phyloP scores from a whole-genome alignment of 2,329 filamentous ascomycete species.

The Fusarium haematococcum region DNA sequence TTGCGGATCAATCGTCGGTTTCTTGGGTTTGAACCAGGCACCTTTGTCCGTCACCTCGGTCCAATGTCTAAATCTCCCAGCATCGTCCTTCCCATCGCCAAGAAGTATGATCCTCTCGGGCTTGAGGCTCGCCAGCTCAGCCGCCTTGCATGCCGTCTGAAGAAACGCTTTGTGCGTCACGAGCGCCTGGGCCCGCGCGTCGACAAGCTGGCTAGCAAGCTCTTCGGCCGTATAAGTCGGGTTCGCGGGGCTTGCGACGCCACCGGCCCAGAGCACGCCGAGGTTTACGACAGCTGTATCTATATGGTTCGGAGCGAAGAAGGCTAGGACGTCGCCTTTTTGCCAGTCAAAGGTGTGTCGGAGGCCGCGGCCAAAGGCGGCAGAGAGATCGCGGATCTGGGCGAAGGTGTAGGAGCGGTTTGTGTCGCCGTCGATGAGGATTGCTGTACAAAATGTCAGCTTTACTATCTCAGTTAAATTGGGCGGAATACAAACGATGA shows the following conservation, averaged over 20 bases:
- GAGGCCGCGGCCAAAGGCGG: slow-evolving; percentile 84
- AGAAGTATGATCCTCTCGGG: slow-evolving; percentile 80
- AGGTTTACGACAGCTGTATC: slow-evolving; percentile 83
- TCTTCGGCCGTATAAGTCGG: slow-evolving; percentile 88
- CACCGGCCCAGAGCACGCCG: slow-evolving; percentile 86
- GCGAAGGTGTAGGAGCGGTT: slow-evolving; percentile 76
- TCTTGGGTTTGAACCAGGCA: slow-evolving; percentile 63
- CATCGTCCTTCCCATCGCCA: slow-evolving; percentile 74
- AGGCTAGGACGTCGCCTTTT: slow-evolving; percentile 83
- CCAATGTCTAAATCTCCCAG: slow-evolving; percentile 74
- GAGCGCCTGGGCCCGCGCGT: slow-evolving; percentile 79
- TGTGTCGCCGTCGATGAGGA: slow-evolving; percentile 82
- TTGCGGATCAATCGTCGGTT: slow-evolving; percentile 72
- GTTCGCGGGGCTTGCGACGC: slow-evolving; percentile 86
- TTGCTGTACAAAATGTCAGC: slow-evolving; percentile 62
- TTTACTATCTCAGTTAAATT: too few species aligned
- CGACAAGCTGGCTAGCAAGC: slow-evolving; percentile 84
- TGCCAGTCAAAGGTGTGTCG: slow-evolving; percentile 80
- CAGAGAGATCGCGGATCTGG: slow-evolving; percentile 72
- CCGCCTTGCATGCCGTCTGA: slow-evolving; percentile 73
- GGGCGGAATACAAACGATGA: slow-evolving; percentile 67
- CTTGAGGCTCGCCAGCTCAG: slow-evolving; percentile 75
- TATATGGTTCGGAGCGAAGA: slow-evolving; percentile 88
- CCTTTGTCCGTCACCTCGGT: slow-evolving; percentile 73
- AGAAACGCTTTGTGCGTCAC: slow-evolving; percentile 79